Evolutionary conservation across 106 monocot species (phyloP).

Genomic region (Phalaenopsis equestris): DNA sequence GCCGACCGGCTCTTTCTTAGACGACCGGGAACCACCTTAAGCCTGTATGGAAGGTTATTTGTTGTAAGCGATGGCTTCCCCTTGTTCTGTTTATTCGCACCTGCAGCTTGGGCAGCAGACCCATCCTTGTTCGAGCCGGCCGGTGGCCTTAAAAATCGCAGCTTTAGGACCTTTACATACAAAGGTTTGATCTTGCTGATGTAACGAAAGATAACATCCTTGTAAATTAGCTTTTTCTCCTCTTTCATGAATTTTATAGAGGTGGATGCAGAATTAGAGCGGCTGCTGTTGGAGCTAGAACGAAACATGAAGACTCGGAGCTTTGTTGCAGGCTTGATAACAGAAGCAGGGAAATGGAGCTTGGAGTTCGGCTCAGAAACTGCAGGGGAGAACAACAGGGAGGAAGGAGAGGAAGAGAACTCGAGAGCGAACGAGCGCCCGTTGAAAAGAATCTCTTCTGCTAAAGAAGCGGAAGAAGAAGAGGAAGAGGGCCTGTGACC

Average conservation of each 20-base stretch:
- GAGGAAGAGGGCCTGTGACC: background rate
- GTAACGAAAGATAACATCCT: slow-evolving; percentile 31
- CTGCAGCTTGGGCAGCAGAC: background rate
- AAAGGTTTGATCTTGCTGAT: slow-evolving; percentile 46
- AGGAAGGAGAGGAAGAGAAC: background rate
- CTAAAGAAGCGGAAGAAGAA: background rate
- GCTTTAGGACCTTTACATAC: slow-evolving; percentile 27
- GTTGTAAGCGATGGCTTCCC: background rate
- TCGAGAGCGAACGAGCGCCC: background rate
- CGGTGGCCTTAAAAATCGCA: background rate
- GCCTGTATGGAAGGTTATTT: slow-evolving; percentile 1
- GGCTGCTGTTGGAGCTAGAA: background rate
- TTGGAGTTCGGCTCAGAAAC: background rate
- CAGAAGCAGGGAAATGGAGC: background rate
- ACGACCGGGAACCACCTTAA: slow-evolving; percentile 6
- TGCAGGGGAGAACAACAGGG: background rate
- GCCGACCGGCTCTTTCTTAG: slow-evolving; percentile 23
- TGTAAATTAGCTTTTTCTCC: slow-evolving; percentile 1
- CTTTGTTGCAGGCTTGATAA: background rate
- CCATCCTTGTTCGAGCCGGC: background rate
- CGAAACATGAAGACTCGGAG: slow-evolving; percentile 2
- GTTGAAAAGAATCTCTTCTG: slow-evolving; percentile 1
- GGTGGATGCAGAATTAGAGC: background rate
- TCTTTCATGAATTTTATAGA: background rate
- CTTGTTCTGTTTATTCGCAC: background rate